Conservation (phyloP, 1,284 basidiomycete species). For the Kwoniella shivajii region DNA sequence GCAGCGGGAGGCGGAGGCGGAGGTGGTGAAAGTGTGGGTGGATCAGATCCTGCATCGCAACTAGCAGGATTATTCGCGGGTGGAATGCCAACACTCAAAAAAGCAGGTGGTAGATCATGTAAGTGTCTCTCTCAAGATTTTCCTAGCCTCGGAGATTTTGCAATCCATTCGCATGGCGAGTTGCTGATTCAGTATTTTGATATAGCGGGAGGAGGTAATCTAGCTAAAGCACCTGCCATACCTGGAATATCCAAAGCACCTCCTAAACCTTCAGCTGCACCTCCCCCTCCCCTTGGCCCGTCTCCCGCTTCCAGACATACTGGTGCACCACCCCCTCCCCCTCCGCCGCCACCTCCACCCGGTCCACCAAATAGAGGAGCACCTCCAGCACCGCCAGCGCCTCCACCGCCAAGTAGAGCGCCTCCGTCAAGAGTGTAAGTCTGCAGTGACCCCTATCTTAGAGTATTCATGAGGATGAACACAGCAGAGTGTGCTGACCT, state of each 20-base stretch:
- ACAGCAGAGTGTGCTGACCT: no score
- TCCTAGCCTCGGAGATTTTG: not conserved
- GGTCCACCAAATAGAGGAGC: constrained; percentile 19
- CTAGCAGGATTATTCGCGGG: constrained; percentile 83
- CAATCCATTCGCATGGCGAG: not conserved
- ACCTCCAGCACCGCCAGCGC: constrained; percentile 32
- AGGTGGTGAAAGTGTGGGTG: constrained; percentile 29
- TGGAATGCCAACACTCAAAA: constrained; percentile 85
- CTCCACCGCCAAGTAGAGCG: constrained; percentile 65
- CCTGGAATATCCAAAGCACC: constrained; percentile 23
- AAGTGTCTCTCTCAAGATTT: not conserved
- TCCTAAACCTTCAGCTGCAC: constrained; percentile 20
- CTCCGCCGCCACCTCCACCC: constrained; percentile 17
- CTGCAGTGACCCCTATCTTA: not conserved
- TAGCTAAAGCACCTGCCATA: constrained; percentile 35
- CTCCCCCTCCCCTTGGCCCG: constrained; percentile 22
- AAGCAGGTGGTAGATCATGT: constrained; percentile 60
- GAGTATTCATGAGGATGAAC: not conserved
- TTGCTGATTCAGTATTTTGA: not conserved
- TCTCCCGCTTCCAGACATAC: constrained; percentile 17
- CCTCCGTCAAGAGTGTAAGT: constrained; percentile 26
- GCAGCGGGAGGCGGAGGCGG: constrained; percentile 22
- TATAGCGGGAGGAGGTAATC: constrained; percentile 18
- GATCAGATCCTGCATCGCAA: constrained; percentile 61
- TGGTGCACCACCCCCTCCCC: constrained; percentile 21